Percentiles rank a stretch among this genome's conserved stretches.
Evolutionary conservation across 768 basidiomycete species (phyloP).

Genomic region (Psilocybe tampanensis): DNA sequence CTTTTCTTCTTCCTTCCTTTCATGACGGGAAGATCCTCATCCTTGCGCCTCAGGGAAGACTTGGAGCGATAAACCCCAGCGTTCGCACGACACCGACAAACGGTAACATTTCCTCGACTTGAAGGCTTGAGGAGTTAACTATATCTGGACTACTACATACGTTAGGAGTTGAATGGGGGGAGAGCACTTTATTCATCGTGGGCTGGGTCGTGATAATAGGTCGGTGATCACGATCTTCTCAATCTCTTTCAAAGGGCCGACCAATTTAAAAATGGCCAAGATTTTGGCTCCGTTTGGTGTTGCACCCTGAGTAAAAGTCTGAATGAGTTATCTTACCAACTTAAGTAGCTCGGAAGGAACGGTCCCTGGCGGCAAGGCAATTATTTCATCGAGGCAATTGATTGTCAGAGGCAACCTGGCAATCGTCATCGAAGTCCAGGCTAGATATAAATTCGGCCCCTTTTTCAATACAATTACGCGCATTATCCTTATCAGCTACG

Average conservation of each 20-base stretch:
- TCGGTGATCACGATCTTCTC: constrained; percentile 16
- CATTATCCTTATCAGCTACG: not conserved
- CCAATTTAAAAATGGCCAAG: constrained; percentile 14
- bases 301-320: not conserved
- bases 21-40: constrained; percentile 7
- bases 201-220: constrained; percentile 1
- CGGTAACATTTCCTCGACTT: too few relatives aligned
- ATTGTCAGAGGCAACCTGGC: not conserved
- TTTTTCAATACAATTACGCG: not conserved
- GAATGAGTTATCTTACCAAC: not conserved
- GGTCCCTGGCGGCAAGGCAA: constrained; percentile 5
- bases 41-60: constrained; percentile 3
- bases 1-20: not conserved
- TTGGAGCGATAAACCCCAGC: not conserved
- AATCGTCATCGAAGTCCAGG: not conserved
- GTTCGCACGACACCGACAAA: constrained; percentile 5
- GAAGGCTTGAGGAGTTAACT: too few relatives aligned
- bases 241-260: constrained; percentile 4
- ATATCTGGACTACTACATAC: too few relatives aligned
- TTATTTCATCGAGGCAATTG: constrained; percentile 3
- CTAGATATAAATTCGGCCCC: not conserved
- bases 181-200: too few relatives aligned
- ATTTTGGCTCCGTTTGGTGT: constrained; percentile 16
- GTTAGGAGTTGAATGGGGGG: too few relatives aligned
- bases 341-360: constrained; percentile 14